Conservation (phyloP, 768 basidiomycete genomes). For the Lactarius vividus region DNA sequence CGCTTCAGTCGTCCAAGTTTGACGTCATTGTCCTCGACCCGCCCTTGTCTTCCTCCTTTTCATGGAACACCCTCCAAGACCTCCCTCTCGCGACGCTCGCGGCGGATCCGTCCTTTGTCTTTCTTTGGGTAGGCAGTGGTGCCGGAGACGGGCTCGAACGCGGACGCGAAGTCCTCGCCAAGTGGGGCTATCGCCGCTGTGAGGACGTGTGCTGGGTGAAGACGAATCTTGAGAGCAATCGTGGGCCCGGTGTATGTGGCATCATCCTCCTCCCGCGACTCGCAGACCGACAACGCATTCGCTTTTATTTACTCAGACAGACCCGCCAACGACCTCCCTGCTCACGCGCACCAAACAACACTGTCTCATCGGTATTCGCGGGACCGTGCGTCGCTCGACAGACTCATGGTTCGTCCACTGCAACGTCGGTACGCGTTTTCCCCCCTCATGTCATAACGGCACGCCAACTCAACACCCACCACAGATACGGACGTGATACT, state of each 20-base stretch:
- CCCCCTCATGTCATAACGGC: slow-evolving; percentile 1
- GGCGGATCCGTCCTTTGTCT: slow-evolving; percentile 90
- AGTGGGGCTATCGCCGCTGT: slow-evolving; percentile 93
- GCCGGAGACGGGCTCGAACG: slow-evolving; percentile 88
- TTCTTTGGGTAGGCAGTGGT: slow-evolving; percentile 94
- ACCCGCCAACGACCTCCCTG: slow-evolving; percentile 81
- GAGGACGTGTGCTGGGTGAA: slow-evolving; percentile 99
- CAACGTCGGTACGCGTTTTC: slow-evolving; percentile 75
- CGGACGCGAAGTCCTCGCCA: slow-evolving; percentile 84
- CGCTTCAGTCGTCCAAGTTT: slow-evolving; percentile 69
- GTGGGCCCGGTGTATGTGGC: slow-evolving; percentile 67
- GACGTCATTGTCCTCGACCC: slow-evolving; percentile 92
- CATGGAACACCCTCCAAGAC: slow-evolving; percentile 81
- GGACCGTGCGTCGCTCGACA: slow-evolving; percentile 90
- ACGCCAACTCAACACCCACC: neutral
- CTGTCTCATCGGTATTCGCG: slow-evolving; percentile 95
- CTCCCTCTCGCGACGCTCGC: slow-evolving; percentile 81
- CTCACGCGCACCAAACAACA: slow-evolving; percentile 92
- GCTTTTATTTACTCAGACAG: slow-evolving; percentile 49
- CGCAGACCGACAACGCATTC: slow-evolving; percentile 18
- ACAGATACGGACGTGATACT: slow-evolving; percentile 94
- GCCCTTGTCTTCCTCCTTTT: slow-evolving; percentile 80
- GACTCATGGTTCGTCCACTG: slow-evolving; percentile 98
- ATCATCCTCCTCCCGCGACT: neutral
- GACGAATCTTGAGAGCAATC: slow-evolving; percentile 73